phyloP scores from a whole-genome alignment of 73 alveolate species.

The Tetrahymena thermophila region DNA sequence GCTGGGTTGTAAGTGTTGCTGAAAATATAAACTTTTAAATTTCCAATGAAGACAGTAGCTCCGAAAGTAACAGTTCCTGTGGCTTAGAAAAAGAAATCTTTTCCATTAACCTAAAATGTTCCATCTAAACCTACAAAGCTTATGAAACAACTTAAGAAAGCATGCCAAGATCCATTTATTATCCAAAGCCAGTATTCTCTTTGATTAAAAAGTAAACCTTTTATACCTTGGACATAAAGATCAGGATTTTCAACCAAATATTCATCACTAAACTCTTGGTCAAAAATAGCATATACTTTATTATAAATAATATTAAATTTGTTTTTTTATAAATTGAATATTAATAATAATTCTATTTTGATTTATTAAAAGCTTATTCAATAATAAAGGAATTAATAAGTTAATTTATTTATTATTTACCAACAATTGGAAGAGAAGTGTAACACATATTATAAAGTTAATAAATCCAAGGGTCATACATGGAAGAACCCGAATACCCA shows the following conservation, averaged over 20 bases:
- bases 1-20: background rate
- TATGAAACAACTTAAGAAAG: background rate
- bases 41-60: background rate
- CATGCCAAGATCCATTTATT: background rate
- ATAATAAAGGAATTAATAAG: too few relatives aligned
- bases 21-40: background rate
- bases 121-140: background rate
- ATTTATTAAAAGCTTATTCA: too few relatives aligned
- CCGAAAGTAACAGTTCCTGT: background rate
- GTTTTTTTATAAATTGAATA: too few relatives aligned
- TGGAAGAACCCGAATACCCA: constrained; percentile 71
- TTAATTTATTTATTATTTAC: background rate
- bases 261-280: background rate
- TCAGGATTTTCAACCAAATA: background rate
- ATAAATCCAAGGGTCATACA: constrained; percentile 75
- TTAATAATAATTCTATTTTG: too few relatives aligned
- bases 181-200: constrained; percentile 1
- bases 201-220: background rate
- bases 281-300: background rate
- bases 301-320: too few relatives aligned
- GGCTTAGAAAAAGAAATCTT: background rate
- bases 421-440: constrained; percentile 74
- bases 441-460: constrained; percentile 70
- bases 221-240: background rate
- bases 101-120: background rate